These are phyloP conservation scores for Eucalyptus sp. DNA, from an alignment of 345 rosid genomes.

Conservation along the genomic window DNA sequence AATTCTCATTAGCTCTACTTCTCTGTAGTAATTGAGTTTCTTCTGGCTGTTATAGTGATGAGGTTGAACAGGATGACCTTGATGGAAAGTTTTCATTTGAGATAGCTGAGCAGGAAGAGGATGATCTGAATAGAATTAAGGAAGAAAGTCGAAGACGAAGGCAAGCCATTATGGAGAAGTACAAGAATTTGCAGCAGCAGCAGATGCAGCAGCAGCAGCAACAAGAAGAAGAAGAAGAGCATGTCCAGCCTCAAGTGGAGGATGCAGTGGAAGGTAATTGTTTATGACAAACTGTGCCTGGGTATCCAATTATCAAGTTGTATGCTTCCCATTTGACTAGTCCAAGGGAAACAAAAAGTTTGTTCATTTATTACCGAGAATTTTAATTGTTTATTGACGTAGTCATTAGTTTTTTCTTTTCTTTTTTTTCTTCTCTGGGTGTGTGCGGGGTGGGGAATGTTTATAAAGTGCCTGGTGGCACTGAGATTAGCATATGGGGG, in stretches of 20 bases:
- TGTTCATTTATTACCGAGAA: neutral
- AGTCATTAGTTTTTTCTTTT: neutral
- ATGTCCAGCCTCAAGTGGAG: constrained; percentile 11
- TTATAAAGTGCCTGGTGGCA: neutral
- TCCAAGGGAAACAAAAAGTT: neutral
- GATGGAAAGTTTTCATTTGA: constrained; percentile 47
- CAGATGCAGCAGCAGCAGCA: constrained; percentile 7
- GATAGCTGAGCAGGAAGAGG: constrained; percentile 73
- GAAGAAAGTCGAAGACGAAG: constrained; percentile 86
- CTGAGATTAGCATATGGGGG: neutral
- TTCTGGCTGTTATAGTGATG: constrained; percentile 27
- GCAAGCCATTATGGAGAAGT: constrained; percentile 73
- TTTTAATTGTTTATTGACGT: neutral
- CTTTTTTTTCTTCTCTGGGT: neutral
- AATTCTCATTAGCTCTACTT: neutral
- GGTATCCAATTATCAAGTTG: neutral
- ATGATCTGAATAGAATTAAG: constrained; percentile 71
- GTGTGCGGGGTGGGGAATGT: neutral
- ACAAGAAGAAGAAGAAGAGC: neutral
- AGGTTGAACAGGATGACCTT: constrained; percentile 50
- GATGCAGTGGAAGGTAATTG: constrained; percentile 33
- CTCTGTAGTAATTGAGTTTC: neutral
- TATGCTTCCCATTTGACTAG: neutral
- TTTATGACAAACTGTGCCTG: neutral
- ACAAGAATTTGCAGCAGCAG: constrained; percentile 37